These are phyloP conservation scores for Polygonum aviculare DNA, from an alignment of 148 eudicot species.

Conservation along the genomic window DNA sequence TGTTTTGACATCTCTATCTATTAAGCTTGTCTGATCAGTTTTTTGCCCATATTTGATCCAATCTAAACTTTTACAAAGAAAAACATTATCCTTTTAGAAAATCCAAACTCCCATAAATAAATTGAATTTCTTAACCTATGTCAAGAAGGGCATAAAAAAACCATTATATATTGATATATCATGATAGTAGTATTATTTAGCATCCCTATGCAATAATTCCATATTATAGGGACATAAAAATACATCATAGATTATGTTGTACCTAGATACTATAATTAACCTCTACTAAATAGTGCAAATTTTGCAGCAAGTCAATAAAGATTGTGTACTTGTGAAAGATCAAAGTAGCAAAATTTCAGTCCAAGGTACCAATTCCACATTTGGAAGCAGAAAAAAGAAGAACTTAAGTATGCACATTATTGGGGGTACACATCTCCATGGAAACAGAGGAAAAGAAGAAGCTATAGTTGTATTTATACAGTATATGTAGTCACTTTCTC, in stretches of 20 bases:
- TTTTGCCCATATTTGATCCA: too few species aligned
- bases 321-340: neutral
- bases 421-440: conserved; percentile 5
- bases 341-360: neutral
- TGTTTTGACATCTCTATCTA: too few species aligned
- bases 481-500: conserved; percentile 4
- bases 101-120: too few species aligned
- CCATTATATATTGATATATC: too few species aligned
- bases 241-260: neutral
- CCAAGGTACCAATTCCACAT: conserved; percentile 6
- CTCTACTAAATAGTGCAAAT: neutral
- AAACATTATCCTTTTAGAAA: too few species aligned
- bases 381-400: neutral
- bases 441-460: neutral
- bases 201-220: too few species aligned
- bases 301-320: neutral
- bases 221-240: too few species aligned
- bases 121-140: too few species aligned
- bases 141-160: too few species aligned
- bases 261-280: neutral
- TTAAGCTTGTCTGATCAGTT: too few species aligned
- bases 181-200: too few species aligned
- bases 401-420: neutral
- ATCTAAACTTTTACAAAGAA: too few species aligned
- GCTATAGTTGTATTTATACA: neutral